Base-by-base conservation (phyloP, 2,329 filamentous ascomycete species). In the Alternaria sp. region DNA sequence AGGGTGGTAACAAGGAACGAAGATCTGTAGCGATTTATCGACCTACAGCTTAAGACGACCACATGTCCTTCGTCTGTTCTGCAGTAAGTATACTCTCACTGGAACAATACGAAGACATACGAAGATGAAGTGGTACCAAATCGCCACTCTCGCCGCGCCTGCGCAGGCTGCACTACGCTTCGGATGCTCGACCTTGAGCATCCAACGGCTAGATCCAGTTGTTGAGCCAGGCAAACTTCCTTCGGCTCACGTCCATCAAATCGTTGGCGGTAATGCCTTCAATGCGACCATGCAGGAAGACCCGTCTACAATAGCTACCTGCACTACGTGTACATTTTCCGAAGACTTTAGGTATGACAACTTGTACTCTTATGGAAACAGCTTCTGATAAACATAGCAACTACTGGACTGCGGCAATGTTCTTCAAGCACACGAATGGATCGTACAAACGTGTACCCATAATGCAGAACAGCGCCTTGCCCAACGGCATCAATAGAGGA, bases 341-440 rank as follows among this genome's bases (percentile, higher is more conserved):
- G 65, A 66, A 34, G 65, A 67, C 52, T 64, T 67, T 17, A 60
- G 69, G 59, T 59, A 45, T 1, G 23, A n/a, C 2, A 48, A 11
- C 3, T 1, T n/a, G 1, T 14, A 17, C 5, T 29, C 2, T 29
- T 9, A 3, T 21, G 33, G 5, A 10, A 13, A 46, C 8, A 21
- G 6, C 13, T 3, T 23, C 31, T 40, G 21, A 44, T 11, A 41
- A 14, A n/a, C 4, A 21, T 33, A 54, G 54, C 34, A 75, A 71
- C 51, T 74, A 73, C 56, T 73, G 71, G 72, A 72, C 71, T 3
- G 72, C 73, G 0, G 63, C 64, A 8, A 68, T 75, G 61, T 76
- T 69, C 60, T 74, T 73, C 57, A 63, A 54, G 44, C 64, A 70
- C 33, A 54, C 65, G 9, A 73, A 72, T 23, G 72, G 72, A 13